Evolutionary conservation across 441 rosid genomes (phyloP).

Genomic region (Populus hybrid): DNA sequence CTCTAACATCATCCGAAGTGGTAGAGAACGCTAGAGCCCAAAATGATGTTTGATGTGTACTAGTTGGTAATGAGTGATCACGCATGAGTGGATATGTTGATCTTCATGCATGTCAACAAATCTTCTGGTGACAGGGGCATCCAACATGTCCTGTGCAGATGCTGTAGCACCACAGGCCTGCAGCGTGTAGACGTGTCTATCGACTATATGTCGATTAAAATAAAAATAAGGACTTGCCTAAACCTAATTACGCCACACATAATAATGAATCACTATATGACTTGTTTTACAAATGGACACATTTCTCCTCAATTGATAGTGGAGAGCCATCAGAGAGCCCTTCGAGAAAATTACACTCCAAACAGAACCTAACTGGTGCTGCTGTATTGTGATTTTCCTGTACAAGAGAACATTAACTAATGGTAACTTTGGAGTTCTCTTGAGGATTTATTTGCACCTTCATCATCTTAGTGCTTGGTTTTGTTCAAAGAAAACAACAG

Average conservation of each 20-base stretch:
- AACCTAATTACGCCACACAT: neutral
- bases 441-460: neutral
- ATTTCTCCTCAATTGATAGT: too few relatives aligned
- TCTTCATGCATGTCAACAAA: too few relatives aligned
- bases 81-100: too few relatives aligned
- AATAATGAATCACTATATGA: too few relatives aligned
- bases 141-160: neutral
- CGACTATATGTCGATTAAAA: neutral
- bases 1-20: neutral
- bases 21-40: too few relatives aligned
- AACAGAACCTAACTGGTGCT: neutral
- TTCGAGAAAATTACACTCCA: neutral
- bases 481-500: too few relatives aligned
- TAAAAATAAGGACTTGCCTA: neutral
- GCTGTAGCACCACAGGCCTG: neutral
- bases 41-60: too few relatives aligned
- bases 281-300: too few relatives aligned
- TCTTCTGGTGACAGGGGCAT: too few relatives aligned
- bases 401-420: neutral
- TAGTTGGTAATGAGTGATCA: too few relatives aligned
- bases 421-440: neutral
- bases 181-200: neutral
- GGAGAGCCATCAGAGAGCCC: too few relatives aligned
- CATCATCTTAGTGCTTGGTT: neutral
- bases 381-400: neutral